Evolutionary conservation across 495 filamentous ascomycete genomes (phyloP).

Genomic region (Penicillium subrubescens): DNA sequence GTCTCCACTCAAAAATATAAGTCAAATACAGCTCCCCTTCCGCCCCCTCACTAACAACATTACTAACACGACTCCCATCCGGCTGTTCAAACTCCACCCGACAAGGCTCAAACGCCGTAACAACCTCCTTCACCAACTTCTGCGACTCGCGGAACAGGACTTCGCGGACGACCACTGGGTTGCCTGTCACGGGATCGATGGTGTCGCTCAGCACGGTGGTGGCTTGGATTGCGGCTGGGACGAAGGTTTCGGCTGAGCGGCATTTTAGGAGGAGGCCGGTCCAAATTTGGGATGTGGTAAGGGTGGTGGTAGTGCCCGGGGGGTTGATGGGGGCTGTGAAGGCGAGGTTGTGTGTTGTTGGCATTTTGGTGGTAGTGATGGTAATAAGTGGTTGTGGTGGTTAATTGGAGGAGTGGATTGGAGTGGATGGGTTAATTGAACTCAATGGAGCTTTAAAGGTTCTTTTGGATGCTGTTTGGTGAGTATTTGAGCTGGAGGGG

Average conservation of each 20-base stretch:
- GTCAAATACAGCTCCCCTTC: slow-evolving; percentile 52
- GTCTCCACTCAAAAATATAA: slow-evolving; percentile 56
- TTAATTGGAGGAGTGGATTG: background rate
- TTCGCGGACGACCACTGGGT: slow-evolving; percentile 29
- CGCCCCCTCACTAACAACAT: slow-evolving; percentile 52
- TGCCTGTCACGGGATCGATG: slow-evolving; percentile 31
- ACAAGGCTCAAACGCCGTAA: slow-evolving; percentile 25
- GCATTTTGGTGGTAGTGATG: slow-evolving; percentile 13
- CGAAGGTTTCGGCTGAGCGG: slow-evolving; percentile 52
- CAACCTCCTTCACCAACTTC: slow-evolving; percentile 27
- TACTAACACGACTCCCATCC: slow-evolving; percentile 42
- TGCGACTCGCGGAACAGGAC: slow-evolving; percentile 27
- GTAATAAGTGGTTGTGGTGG: background rate
- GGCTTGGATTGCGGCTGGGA: slow-evolving; percentile 46
- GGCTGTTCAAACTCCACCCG: slow-evolving; percentile 41
- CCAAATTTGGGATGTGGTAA: slow-evolving; percentile 53
- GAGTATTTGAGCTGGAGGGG: background rate
- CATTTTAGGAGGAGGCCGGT: slow-evolving; percentile 52
- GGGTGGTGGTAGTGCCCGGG: slow-evolving; percentile 33
- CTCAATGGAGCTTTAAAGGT: background rate
- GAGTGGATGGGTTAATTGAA: background rate
- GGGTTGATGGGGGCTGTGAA: slow-evolving; percentile 58
- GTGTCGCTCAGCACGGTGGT: slow-evolving; percentile 43
- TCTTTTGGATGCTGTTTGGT: background rate
- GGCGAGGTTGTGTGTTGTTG: slow-evolving; percentile 45